phyloP scores from a whole-genome alignment of 2,329 filamentous ascomycete genomes.

The Diaporthe aspalathi region DNA sequence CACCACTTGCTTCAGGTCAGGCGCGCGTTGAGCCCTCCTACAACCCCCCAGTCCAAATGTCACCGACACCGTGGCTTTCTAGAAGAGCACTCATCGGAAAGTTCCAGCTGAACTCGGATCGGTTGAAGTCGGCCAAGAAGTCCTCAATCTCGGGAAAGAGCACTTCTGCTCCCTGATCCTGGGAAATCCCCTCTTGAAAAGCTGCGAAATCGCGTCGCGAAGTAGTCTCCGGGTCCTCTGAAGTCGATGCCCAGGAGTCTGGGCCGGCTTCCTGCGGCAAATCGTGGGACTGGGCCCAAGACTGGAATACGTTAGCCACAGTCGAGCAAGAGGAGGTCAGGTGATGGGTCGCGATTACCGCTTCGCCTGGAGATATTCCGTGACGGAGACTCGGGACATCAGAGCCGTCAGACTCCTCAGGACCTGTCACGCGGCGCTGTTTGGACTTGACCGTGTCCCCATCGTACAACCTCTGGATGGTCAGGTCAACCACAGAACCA shows the following conservation, averaged over 20 bases:
- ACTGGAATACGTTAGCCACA: not conserved
- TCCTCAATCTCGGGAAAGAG: conserved; percentile 12
- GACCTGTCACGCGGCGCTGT: not conserved
- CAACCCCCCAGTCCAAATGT: not conserved
- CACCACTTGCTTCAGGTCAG: not conserved
- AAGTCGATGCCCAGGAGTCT: not conserved
- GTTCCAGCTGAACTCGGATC: conserved; percentile 13
- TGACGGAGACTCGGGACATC: not conserved
- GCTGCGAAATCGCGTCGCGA: not conserved
- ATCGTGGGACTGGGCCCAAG: not conserved
- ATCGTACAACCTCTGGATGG: conserved; percentile 27
- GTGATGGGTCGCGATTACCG: not conserved
- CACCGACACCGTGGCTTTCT: not conserved
- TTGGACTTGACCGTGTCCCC: not conserved
- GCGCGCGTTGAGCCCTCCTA: not conserved
- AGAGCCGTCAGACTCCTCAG: not conserved
- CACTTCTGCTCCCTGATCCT: not conserved
- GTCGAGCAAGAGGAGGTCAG: not conserved
- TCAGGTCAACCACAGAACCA: conserved; percentile 46
- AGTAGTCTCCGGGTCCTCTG: not conserved
- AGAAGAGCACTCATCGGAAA: not conserved
- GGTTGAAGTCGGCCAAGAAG: conserved; percentile 3
- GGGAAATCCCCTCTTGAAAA: not conserved
- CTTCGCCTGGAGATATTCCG: not conserved
- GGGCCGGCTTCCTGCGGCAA: not conserved